Conservation (phyloP, 1,284 basidiomycete species). For the Schizopora paradoxa region DNA sequence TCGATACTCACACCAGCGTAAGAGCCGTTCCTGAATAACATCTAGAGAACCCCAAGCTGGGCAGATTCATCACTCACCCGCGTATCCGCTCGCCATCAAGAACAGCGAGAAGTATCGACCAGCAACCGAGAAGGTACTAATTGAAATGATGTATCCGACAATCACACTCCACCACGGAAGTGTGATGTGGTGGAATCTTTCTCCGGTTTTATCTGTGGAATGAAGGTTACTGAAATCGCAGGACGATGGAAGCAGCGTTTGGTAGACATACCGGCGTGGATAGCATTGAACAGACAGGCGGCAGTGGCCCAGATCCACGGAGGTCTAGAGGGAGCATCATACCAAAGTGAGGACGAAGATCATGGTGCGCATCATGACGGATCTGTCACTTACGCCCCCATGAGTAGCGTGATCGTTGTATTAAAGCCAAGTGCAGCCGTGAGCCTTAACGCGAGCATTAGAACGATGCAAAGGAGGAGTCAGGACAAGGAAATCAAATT, state of each 20-base stretch:
- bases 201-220: slow-evolving; percentile 48
- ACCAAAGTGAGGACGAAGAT: not conserved
- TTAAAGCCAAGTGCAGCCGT: slow-evolving; percentile 61
- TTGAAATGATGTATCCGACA: slow-evolving; percentile 56
- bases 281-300: slow-evolving; percentile 53
- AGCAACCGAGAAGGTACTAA: slow-evolving; percentile 47
- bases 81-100: slow-evolving; percentile 43
- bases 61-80: slow-evolving; percentile 14
- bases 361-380: slow-evolving; percentile 16
- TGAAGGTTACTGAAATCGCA: not conserved
- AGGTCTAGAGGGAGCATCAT: slow-evolving; percentile 37
- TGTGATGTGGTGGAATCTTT: slow-evolving; percentile 64
- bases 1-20: slow-evolving; percentile 22
- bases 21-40: slow-evolving; percentile 16
- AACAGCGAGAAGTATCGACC: slow-evolving; percentile 63
- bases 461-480: not conserved
- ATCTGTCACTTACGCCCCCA: slow-evolving; percentile 36
- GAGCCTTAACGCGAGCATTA: slow-evolving; percentile 35
- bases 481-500: slow-evolving; percentile 20
- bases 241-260: slow-evolving; percentile 10
- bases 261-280: slow-evolving; percentile 51
- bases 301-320: slow-evolving; percentile 59
- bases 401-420: slow-evolving; percentile 57
- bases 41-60: not conserved
- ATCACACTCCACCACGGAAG: slow-evolving; percentile 57